phyloP scores from a whole-genome alignment of 805 yeast genomes.

The Henningerozyma blattae region DNA sequence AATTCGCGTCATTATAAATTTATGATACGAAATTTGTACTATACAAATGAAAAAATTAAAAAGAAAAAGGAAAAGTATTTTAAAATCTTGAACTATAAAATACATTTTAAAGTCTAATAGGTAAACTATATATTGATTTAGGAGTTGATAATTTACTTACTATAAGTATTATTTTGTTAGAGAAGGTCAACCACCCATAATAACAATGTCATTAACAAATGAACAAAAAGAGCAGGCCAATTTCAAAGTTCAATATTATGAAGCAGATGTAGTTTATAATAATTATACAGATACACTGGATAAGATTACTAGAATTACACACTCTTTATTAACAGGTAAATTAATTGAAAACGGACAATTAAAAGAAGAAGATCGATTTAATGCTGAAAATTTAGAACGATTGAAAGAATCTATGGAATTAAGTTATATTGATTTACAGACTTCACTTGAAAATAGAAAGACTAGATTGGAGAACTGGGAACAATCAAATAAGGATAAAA shows the following conservation, averaged over 20 bases:
- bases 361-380: conserved; percentile 2
- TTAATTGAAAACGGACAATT: conserved; percentile 8
- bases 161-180: too few relatives aligned
- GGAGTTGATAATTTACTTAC: too few relatives aligned
- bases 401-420: conserved; percentile 9
- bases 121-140: too few relatives aligned
- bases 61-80: too few relatives aligned
- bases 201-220: too few relatives aligned
- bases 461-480: conserved; percentile 14
- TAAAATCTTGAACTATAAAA: too few relatives aligned
- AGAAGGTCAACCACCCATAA: too few relatives aligned
- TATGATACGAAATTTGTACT: too few relatives aligned
- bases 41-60: too few relatives aligned
- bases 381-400: conserved; percentile 4
- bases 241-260: conserved; percentile 18
- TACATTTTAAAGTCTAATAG: too few relatives aligned
- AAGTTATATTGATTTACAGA: conserved; percentile 15
- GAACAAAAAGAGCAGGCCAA: too few relatives aligned
- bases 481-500: conserved; percentile 10
- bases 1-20: too few relatives aligned
- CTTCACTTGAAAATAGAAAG: conserved; percentile 18
- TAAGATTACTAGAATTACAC: conserved; percentile 10
- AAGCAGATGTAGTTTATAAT: conserved; percentile 15
- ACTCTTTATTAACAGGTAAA: conserved; percentile 12
- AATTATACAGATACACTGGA: conserved; percentile 14